Evolutionary conservation across 2,329 filamentous ascomycete genomes (phyloP), one percentile per base, ranked within the genome.

Genomic region (Apiospora saccharicola): DNA sequence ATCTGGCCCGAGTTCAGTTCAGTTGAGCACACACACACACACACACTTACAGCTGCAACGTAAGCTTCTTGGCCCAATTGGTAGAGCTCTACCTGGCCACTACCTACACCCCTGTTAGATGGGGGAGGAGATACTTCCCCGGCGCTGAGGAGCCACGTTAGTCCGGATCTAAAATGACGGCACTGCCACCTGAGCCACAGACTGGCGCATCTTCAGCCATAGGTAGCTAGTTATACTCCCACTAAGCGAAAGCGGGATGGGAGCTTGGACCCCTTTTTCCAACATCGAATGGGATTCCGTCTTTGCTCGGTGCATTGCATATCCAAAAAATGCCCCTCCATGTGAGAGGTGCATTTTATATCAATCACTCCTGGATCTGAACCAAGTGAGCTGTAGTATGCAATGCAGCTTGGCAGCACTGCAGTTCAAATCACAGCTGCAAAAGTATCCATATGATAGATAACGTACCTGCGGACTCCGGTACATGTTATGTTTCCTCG

Each of bases 1-100:
- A 43, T 69, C 44, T 46, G 67, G 67, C 67, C 67, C 67, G 67
- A 34, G 67, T 69, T 69, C 19, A 57, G 51, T 57, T 30, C 67
- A 49, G 61, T 41, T 41, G 47, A 49, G 44, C 30, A 44, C 43
- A n/a, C 44, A 34, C 57, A 64, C 30, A 24, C 22, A 41, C 34
- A 64, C 1, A 41, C 19, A n/a, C 37, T 37, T 19, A 64, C 57
- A 64, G 57, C 57, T 64, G 19, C 41, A 64, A 41, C 37, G 37
- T 41, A 41, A 41, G 37, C 37, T 41, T 41, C 37, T 41, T 41
- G 37, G 37, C 37, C 57, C 57, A 64, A 64, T 64, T 64, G 57
- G 57, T 41, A 41, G 37, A 41, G 37, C 37, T 41, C 37, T 41
- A 41, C 37, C 37, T 41, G 37, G 37, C 37, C 37, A 41, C 37